Evolutionary conservation across 2,329 filamentous ascomycete genomes (phyloP), one percentile per base, ranked within the genome.

Genomic region (Diplodia corticola): DNA sequence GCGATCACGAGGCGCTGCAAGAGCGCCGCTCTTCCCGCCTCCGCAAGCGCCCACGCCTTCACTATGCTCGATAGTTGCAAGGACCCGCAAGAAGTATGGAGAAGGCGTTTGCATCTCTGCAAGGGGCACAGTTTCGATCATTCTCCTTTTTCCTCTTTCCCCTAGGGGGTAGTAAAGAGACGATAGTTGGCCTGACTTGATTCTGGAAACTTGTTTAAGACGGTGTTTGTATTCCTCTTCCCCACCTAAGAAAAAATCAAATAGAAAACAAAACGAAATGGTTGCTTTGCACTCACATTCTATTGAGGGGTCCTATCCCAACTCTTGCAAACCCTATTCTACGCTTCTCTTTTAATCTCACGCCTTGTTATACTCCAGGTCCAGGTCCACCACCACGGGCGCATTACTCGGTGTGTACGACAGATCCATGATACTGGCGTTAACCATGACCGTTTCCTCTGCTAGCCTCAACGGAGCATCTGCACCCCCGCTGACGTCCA

Each of bases 341-440:
- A 17, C 22, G 9, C 48, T 10, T 50, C 15, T 24, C 0, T 13
- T 28, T 55, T 17, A 37, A 37, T 22, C n/a, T 46, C 4, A 63
- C 10, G 13, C 28, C 10, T 33, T 26, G 2, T 35, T 37, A 26
- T 65, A 59, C 28, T 20, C 24, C 33, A 78, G 69, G 72, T 86
- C 82, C 63, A 87, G 51, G 75, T 86, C 84, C 33, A 88, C 79
- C 49, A 87, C 67, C 83, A 84, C 87, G 1, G 85, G 83, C 44
- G 80, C 82, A 73, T 88, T 83, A 33, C 73, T 69, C 6, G 84
- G 80, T 37, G 74, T 71, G 73, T 86, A 86, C 13, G 69, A 68
- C 13, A 83, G 72, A 44, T 80, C 80, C 77, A 86, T 83, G 59
- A 88, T 83, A 70, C 84, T 83, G 2, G 85, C 85, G 75, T 88